Evolutionary conservation across 1,284 basidiomycete species (phyloP).

Genomic region (Cystobasidium sp.): DNA sequence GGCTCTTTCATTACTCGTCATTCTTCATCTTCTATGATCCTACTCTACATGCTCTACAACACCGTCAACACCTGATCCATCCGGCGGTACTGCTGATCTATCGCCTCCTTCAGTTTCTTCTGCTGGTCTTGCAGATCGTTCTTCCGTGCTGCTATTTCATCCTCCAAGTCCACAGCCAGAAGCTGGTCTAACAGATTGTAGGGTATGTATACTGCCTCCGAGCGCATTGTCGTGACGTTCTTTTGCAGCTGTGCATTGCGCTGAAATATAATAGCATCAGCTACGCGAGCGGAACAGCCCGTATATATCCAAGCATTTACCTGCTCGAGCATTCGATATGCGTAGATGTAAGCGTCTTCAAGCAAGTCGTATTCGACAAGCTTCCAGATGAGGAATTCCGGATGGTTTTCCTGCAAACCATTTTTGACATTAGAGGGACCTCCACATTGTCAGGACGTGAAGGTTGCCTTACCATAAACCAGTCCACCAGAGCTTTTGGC

Average conservation of each 20-base stretch:
- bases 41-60: background rate
- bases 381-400: constrained; percentile 75
- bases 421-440: constrained; percentile 53
- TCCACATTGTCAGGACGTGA: constrained; percentile 26
- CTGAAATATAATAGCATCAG: too few relatives aligned
- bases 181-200: constrained; percentile 87
- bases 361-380: constrained; percentile 77
- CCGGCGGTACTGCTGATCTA: constrained; percentile 32
- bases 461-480: constrained; percentile 66
- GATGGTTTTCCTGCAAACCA: constrained; percentile 66
- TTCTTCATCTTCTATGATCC: background rate
- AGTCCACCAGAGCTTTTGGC: constrained; percentile 80
- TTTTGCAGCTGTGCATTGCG: background rate
- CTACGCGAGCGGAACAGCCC: constrained; percentile 18
- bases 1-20: background rate
- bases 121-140: constrained; percentile 59
- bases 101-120: constrained; percentile 51
- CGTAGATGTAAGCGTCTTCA: constrained; percentile 75
- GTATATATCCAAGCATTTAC: constrained; percentile 59
- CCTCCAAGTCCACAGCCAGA: constrained; percentile 67
- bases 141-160: constrained; percentile 43
- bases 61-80: constrained; percentile 24
- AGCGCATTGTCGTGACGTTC: constrained; percentile 58
- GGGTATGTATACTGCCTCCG: constrained; percentile 69
- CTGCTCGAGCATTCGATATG: constrained; percentile 70